These are phyloP conservation scores for Aspergillus sp. DNA, from an alignment of 2,329 filamentous ascomycete species.

Conservation along the genomic window DNA sequence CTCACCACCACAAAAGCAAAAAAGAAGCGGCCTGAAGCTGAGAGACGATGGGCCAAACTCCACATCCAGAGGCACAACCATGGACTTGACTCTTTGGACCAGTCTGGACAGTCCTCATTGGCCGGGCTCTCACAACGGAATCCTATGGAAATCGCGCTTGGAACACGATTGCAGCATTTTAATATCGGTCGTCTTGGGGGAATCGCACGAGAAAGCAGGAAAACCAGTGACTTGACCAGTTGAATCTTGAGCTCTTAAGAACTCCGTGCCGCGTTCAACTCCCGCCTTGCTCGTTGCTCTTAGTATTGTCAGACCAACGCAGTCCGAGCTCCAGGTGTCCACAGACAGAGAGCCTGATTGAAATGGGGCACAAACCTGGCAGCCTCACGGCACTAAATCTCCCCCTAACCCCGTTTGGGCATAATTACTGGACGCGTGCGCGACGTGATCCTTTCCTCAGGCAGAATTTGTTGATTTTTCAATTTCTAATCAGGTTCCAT, in stretches of 20 bases:
- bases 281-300: not conserved
- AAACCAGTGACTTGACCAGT: not conserved
- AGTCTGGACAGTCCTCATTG: not conserved
- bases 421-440: not conserved
- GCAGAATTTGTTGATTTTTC: not conserved
- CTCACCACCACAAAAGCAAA: slow-evolving; percentile 5
- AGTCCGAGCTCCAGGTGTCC: slow-evolving; percentile 7
- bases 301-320: not conserved
- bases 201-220: not conserved
- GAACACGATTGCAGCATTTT: not conserved
- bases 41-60: not conserved
- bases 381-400: not conserved
- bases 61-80: slow-evolving; percentile 6
- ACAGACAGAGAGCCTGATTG: not conserved
- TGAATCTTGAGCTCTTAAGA: not conserved
- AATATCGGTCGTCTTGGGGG: not conserved
- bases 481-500: not conserved
- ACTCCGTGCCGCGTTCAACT: not conserved
- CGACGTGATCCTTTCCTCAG: not conserved
- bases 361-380: slow-evolving; percentile 3
- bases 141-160: not conserved
- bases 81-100: not conserved
- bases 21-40: slow-evolving; percentile 1
- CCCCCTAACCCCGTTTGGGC: slow-evolving; percentile 1
- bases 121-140: not conserved